Percentiles rank a stretch among this genome's conserved stretches.
phyloP scores from a whole-genome alignment of 306 rosid species.

The Quercus suber region DNA sequence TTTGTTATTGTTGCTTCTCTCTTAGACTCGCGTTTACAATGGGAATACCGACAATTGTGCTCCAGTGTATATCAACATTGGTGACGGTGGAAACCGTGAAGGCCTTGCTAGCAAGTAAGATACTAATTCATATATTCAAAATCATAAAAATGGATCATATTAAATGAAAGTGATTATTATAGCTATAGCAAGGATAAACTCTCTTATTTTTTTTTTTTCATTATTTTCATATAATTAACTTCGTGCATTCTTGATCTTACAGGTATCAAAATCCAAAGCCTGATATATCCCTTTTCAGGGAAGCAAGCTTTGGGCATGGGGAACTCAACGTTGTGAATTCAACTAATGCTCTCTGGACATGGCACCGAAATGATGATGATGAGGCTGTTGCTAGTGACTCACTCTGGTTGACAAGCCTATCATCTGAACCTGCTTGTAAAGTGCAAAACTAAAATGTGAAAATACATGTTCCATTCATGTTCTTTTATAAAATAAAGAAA shows the following conservation, averaged over 20 bases:
- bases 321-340: conserved; percentile 52
- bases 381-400: conserved; percentile 45
- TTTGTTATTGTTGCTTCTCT: background rate
- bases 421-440: conserved; percentile 48
- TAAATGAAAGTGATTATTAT: too few relatives aligned
- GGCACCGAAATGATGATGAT: conserved; percentile 68
- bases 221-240: background rate
- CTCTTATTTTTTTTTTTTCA: too few relatives aligned
- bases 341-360: conserved; percentile 69
- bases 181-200: too few relatives aligned
- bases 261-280: conserved; percentile 65
- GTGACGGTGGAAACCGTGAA: conserved; percentile 98
- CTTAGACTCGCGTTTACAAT: conserved; percentile 67
- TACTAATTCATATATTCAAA: background rate
- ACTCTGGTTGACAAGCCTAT: conserved; percentile 48
- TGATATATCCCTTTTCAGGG: conserved; percentile 60
- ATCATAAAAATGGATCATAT: too few relatives aligned
- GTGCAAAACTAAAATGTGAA: background rate
- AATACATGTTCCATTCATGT: background rate
- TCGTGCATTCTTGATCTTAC: background rate
- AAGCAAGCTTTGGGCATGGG: conserved; percentile 91
- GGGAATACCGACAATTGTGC: conserved; percentile 61
- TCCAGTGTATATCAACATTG: conserved; percentile 67
- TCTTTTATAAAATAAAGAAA: too few relatives aligned
- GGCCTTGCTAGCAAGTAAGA: conserved; percentile 68